Conservation (phyloP, 495 filamentous ascomycete species). For the Lichenothelia convexa region DNA sequence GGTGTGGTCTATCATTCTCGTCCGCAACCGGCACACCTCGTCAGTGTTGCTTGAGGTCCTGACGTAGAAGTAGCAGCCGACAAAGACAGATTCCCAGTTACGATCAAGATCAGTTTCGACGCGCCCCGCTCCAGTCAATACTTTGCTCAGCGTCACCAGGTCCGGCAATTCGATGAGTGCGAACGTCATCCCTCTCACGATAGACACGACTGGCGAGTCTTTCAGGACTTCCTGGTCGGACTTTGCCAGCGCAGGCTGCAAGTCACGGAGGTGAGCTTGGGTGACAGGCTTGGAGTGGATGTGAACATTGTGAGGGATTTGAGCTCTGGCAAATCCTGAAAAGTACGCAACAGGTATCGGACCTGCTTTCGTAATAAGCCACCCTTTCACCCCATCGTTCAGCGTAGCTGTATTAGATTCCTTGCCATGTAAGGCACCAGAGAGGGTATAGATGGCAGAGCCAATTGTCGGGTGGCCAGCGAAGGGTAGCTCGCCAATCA, state of each 20-base stretch:
- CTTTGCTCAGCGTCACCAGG: constrained; percentile 25
- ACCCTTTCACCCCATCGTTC: constrained; percentile 5
- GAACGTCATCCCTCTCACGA: constrained; percentile 56
- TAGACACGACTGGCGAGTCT: constrained; percentile 38
- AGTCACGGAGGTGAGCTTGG: constrained; percentile 11
- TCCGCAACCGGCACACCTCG: constrained; percentile 17
- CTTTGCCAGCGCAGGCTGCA: constrained; percentile 15
- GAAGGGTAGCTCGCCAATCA: constrained; percentile 42
- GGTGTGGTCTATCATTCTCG: constrained; percentile 36
- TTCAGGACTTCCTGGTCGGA: too few species aligned
- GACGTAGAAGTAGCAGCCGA: constrained; percentile 38
- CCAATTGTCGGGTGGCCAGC: constrained; percentile 69
- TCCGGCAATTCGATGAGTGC: constrained; percentile 32
- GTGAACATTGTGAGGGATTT: constrained; percentile 48
- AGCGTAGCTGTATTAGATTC: not conserved
- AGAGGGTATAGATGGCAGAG: constrained; percentile 32
- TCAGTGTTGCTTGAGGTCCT: constrained; percentile 17
- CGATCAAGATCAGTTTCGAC: constrained; percentile 29
- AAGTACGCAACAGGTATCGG: constrained; percentile 29
- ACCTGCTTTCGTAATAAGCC: constrained; percentile 40
- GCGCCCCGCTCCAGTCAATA: constrained; percentile 9
- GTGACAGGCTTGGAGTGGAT: constrained; percentile 32
- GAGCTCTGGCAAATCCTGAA: constrained; percentile 28
- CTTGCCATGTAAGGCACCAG: too few species aligned
- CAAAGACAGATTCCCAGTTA: constrained; percentile 36